Evolutionary conservation across 306 rosid genomes (phyloP), one percentile per base, ranked within the genome.

Genomic region (Geum urbanum): DNA sequence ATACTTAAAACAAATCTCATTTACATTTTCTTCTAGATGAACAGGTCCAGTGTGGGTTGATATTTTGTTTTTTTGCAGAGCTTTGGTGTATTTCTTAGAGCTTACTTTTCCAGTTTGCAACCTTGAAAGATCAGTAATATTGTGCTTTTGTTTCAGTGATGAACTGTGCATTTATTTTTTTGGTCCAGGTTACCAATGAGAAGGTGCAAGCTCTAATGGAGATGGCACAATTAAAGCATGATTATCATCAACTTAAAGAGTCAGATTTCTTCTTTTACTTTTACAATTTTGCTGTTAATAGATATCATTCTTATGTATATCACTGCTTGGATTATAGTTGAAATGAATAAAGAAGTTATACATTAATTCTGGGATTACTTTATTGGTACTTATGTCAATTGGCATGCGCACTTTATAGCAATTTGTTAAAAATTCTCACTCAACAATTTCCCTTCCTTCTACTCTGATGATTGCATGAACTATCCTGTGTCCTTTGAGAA

Each of bases 151-250:
- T 67, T 57, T 46, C 37, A 69, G 19, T 80, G 62, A 58, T 74
- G 81, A 69, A 74, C 40, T 63, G 35, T 75, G 55, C 50, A 64
- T 27, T 52, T 64, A 66, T 43, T 67, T 75, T 15, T 57, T 74
- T 32, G 65, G 67, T 78, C 63, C 89, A 94, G 99, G 99, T 91
- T 77, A 89, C 97, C 37, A 89, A 91, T 79, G 99, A 95, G 83
- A 95, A 95, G 79, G 99, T 95, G 67, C 86, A 78, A 86, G 96
- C 92, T 72, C 88, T 94, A 39, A 70, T 94, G 91, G 99, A 89
- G 70, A 71, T 91, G 80, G 99, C 99, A 41, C 92, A 86, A 53
- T 55, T 91, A 66, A 91, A 86, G 88, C 92, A 87, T 84, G 96
- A 94, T 71, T 81, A 87, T 77, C 91, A 82, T 14, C 82, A 80